Evolutionary conservation across 2,329 filamentous ascomycete genomes (phyloP).

Genomic region (Metarhizium album): DNA sequence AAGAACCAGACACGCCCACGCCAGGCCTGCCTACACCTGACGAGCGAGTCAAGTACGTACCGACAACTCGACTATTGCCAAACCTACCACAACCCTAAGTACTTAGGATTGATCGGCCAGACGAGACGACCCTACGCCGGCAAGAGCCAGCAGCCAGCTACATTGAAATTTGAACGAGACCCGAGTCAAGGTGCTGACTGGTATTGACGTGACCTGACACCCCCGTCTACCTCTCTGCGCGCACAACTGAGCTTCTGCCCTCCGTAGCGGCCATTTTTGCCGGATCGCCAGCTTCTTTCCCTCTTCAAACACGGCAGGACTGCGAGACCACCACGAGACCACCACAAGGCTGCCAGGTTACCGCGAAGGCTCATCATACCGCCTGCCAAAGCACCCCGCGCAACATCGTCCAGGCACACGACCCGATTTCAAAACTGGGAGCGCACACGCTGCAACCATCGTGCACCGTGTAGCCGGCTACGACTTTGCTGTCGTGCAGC

Average conservation of each 20-base stretch:
- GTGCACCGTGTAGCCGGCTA: conserved; percentile 9
- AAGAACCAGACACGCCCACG: too few species aligned
- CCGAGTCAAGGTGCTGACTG: too few species aligned
- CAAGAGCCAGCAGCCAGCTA: too few species aligned
- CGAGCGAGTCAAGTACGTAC: too few species aligned
- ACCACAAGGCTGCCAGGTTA: too few species aligned
- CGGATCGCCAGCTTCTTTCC: neutral
- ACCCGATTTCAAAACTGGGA: neutral
- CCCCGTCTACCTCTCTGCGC: neutral
- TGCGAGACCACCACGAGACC: neutral
- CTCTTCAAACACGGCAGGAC: neutral
- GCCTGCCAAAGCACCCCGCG: neutral
- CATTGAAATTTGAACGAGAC: too few species aligned
- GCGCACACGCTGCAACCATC: neutral
- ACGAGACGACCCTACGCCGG: too few species aligned
- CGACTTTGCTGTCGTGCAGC: conserved; percentile 7
- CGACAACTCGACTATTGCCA: too few species aligned
- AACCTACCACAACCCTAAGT: too few species aligned
- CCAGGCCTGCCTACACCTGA: too few species aligned
- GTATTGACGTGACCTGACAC: neutral
- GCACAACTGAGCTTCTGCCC: neutral
- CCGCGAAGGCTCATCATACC: neutral
- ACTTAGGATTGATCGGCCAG: too few species aligned
- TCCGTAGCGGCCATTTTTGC: neutral
- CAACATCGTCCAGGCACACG: neutral